Percentiles rank a stretch among this genome's conserved stretches.
phyloP scores from a whole-genome alignment of 2,329 filamentous ascomycete genomes.

The Ceratocystis cacaofunesta region DNA sequence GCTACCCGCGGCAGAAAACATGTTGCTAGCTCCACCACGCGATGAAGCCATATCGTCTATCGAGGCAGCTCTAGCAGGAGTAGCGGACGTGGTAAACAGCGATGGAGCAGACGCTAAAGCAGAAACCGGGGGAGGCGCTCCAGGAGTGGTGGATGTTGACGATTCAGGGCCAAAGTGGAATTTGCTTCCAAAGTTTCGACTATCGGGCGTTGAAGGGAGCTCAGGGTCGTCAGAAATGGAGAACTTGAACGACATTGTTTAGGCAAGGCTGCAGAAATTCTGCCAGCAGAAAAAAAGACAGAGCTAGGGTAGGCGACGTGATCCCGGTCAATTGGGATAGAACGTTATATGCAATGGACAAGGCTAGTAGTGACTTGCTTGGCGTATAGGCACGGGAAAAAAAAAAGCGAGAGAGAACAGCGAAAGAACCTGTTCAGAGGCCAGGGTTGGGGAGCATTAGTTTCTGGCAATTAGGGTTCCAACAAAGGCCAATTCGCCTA shows the following conservation, averaged over 20 bases:
- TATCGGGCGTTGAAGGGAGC: conserved; percentile 35
- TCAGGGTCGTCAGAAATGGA: conserved; percentile 31
- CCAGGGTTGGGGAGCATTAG: neutral
- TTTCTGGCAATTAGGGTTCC: neutral
- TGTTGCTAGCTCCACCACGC: neutral
- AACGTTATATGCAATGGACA: neutral
- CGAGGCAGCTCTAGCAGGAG: conserved; percentile 40
- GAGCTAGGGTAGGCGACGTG: neutral
- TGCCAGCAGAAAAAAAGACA: neutral
- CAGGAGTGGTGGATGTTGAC: conserved; percentile 34
- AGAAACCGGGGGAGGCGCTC: conserved; percentile 25
- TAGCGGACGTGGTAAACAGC: conserved; percentile 33
- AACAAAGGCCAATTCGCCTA: neutral
- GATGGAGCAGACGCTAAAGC: neutral
- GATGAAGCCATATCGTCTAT: conserved; percentile 28
- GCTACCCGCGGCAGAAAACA: conserved; percentile 7
- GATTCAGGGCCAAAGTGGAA: conserved; percentile 32
- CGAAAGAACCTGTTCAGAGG: too few relatives aligned
- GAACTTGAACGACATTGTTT: conserved; percentile 29
- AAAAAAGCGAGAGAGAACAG: neutral
- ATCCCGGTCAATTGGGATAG: neutral
- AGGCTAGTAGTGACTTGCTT: neutral
- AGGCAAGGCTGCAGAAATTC: conserved; percentile 14
- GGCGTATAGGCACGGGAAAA: neutral
- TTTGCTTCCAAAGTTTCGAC: conserved; percentile 23